Percentiles rank a stretch among this genome's conserved stretches.
Conservation (phyloP, 345 rosid genomes). For the Lenwebbia sp. region DNA sequence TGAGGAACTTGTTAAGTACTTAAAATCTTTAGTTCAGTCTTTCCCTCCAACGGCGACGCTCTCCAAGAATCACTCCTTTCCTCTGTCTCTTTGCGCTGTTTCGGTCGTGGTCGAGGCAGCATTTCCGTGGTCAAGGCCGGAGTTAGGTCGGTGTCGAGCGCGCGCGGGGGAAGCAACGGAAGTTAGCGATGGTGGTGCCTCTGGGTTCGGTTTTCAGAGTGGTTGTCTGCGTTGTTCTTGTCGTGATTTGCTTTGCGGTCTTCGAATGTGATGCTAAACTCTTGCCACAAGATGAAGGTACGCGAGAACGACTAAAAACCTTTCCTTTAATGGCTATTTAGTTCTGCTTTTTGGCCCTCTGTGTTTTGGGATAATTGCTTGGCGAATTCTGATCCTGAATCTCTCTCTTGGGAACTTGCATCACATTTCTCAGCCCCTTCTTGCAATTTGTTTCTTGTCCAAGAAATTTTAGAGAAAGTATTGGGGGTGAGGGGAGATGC, state of each 20-base stretch:
- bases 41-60: not conserved
- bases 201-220: not conserved
- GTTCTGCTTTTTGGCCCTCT: not conserved
- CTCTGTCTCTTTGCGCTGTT: not conserved
- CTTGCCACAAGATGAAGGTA: slow-evolving; percentile 54
- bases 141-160: not conserved
- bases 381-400: not conserved
- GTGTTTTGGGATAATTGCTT: not conserved
- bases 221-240: slow-evolving; percentile 7
- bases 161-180: not conserved
- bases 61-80: not conserved
- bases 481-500: not conserved
- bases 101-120: not conserved
- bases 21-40: not conserved
- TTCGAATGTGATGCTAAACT: slow-evolving; percentile 35
- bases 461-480: too few species aligned
- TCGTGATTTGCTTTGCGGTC: slow-evolving; percentile 10
- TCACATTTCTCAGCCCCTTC: not conserved
- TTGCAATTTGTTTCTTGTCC: not conserved
- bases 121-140: not conserved
- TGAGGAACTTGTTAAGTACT: not conserved
- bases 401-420: not conserved
- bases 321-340: not conserved
- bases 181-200: not conserved
- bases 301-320: not conserved